Percentiles rank a stretch among this genome's conserved stretches.
Conservation (phyloP, 139 green algal species). For the Haematococcus sp. region DNA sequence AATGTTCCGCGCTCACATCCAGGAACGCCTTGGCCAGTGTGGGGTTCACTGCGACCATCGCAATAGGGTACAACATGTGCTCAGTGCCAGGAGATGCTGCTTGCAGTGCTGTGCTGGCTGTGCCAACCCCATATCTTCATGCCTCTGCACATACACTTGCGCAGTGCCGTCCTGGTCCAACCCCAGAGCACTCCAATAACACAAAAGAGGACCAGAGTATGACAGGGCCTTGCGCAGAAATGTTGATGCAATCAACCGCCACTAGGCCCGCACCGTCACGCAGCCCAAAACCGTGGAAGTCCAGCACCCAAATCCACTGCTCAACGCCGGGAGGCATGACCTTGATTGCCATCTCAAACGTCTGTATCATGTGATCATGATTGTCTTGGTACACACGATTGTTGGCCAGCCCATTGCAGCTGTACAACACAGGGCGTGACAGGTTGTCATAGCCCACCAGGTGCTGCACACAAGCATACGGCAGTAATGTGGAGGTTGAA, state of each 20-base stretch:
- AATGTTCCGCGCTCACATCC: slow-evolving; percentile 63
- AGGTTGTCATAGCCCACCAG: slow-evolving; percentile 39
- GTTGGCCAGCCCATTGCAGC: slow-evolving; percentile 25
- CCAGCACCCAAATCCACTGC: slow-evolving; percentile 58
- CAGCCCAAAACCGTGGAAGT: slow-evolving; percentile 42
- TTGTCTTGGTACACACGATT: too few species aligned
- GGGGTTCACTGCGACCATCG: slow-evolving; percentile 49
- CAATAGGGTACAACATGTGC: too few species aligned
- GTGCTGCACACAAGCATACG: slow-evolving; percentile 30
- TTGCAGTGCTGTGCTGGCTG: too few species aligned
- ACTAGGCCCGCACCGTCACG: too few species aligned
- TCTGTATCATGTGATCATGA: slow-evolving; percentile 62
- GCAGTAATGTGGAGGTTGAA: background rate
- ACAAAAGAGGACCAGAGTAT: too few species aligned
- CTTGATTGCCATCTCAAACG: slow-evolving; percentile 41
- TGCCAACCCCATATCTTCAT: too few species aligned
- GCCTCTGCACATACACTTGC: too few species aligned
- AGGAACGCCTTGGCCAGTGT: slow-evolving; percentile 69
- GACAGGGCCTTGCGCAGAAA: too few species aligned
- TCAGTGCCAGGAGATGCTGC: too few species aligned
- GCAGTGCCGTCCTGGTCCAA: too few species aligned
- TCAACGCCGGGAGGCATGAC: slow-evolving; percentile 58
- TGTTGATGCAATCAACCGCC: too few species aligned
- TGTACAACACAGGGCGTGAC: slow-evolving; percentile 69
- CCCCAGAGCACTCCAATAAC: too few species aligned